Percentiles rank a stretch among this genome's conserved stretches.
phyloP scores from a whole-genome alignment of 129 eudicot genomes.

The Helichrysum umbraculigerum region DNA sequence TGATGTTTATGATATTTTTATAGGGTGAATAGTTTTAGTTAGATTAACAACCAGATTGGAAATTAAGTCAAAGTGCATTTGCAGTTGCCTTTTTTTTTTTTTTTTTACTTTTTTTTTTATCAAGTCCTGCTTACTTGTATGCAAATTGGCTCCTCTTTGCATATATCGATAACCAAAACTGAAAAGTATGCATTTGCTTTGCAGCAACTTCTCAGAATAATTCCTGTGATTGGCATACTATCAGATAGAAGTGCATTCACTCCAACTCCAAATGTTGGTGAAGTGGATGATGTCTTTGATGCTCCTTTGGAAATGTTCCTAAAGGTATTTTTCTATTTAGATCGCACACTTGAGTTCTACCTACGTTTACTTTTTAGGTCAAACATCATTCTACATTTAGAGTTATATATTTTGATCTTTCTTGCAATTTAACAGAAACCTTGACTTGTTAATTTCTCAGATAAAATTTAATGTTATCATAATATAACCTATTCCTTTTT shows the following conservation, averaged over 20 bases:
- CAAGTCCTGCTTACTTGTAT: too few species aligned
- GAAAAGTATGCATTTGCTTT: not conserved
- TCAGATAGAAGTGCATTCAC: slow-evolving; percentile 61
- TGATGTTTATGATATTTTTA: too few species aligned
- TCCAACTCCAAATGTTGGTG: slow-evolving; percentile 71
- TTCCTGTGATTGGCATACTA: slow-evolving; percentile 89
- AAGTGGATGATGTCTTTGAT: slow-evolving; percentile 80
- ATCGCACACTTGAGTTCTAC: not conserved
- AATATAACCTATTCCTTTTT: not conserved
- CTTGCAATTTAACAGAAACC: not conserved
- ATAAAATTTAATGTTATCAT: not conserved
- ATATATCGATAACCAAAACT: not conserved
- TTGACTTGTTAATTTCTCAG: not conserved
- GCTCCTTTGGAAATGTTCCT: slow-evolving; percentile 98
- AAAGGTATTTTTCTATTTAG: slow-evolving; percentile 48
- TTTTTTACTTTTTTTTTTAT: too few species aligned
- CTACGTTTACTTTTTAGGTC: not conserved
- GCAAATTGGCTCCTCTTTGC: not conserved
- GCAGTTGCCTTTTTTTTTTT: too few species aligned
- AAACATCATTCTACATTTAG: not conserved
- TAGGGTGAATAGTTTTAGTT: too few species aligned
- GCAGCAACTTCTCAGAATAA: slow-evolving; percentile 83
- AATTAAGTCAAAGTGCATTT: too few species aligned
- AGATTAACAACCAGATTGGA: too few species aligned
- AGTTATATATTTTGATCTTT: not conserved